Conservation (phyloP, 371 early-diverging fungal genomes). For the Mucor indicus region DNA sequence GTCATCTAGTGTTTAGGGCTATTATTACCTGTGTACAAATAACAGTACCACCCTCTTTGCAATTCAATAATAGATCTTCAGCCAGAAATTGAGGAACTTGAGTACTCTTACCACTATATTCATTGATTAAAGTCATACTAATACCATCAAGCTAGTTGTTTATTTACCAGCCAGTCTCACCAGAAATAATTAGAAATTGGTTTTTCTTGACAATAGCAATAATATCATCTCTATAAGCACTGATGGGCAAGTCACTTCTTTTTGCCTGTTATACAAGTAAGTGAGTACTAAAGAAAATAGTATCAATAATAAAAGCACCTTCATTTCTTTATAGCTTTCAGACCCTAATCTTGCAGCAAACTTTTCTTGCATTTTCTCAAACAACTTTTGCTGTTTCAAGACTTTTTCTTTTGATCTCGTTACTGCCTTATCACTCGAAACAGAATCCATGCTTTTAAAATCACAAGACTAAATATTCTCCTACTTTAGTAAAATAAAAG, state of each 20-base stretch:
- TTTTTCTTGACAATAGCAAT: conserved; percentile 48
- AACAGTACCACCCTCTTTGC: conserved; percentile 47
- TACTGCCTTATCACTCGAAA: neutral
- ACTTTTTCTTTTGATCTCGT: too few species aligned
- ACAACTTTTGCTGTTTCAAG: too few species aligned
- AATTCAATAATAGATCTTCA: conserved; percentile 49
- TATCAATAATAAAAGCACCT: too few species aligned
- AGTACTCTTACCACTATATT: conserved; percentile 86
- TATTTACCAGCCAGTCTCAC: conserved; percentile 79
- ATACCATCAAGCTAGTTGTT: conserved; percentile 25
- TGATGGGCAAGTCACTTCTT: conserved; percentile 63
- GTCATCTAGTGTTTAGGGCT: neutral
- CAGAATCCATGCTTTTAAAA: neutral
- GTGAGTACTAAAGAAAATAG: neutral
- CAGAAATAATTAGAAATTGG: conserved; percentile 77
- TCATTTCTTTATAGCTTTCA: too few species aligned
- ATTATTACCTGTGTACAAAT: conserved; percentile 80
- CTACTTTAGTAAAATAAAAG: too few species aligned
- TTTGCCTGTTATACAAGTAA: conserved; percentile 28
- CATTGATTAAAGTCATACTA: conserved; percentile 7
- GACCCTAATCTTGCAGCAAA: too few species aligned
- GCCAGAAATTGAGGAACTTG: conserved; percentile 90
- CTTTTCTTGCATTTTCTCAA: too few species aligned
- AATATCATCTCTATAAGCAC: conserved; percentile 55
- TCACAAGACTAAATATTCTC: too few species aligned